Percentiles rank a stretch among this genome's conserved stretches.
phyloP scores from a whole-genome alignment of 73 alveolate species.

The Effrenium voratum region DNA sequence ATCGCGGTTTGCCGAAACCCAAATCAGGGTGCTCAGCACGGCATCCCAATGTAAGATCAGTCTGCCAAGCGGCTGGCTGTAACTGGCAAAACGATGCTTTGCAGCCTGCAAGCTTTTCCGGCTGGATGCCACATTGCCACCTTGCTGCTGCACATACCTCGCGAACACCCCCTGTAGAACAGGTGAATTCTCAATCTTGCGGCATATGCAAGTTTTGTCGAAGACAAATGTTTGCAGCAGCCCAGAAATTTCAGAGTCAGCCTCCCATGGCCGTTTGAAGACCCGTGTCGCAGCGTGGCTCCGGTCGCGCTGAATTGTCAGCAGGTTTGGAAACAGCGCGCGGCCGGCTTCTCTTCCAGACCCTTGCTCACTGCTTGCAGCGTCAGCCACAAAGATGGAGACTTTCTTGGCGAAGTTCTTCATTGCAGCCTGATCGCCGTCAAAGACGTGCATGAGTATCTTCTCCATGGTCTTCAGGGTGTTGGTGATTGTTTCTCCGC shows the following conservation, averaged over 20 bases:
- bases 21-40: not conserved
- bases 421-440: not conserved
- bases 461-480: not conserved
- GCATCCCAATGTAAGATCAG: not conserved
- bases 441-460: not conserved
- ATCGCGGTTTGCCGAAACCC: not conserved
- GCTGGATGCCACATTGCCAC: not conserved
- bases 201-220: not conserved
- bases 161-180: not conserved
- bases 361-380: not conserved
- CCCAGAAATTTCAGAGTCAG: not conserved
- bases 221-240: not conserved
- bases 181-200: not conserved
- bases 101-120: not conserved
- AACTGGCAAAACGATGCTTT: not conserved
- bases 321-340: not conserved
- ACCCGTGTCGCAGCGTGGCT: not conserved
- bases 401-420: not conserved
- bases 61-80: not conserved
- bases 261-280: not conserved
- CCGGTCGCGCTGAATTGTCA: not conserved
- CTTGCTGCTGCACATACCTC: not conserved
- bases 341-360: not conserved
- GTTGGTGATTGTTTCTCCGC: not conserved
- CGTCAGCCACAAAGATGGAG: not conserved